Base-by-base conservation (phyloP, 2,329 filamentous ascomycete genomes). In the Fusarium xylarioides region DNA sequence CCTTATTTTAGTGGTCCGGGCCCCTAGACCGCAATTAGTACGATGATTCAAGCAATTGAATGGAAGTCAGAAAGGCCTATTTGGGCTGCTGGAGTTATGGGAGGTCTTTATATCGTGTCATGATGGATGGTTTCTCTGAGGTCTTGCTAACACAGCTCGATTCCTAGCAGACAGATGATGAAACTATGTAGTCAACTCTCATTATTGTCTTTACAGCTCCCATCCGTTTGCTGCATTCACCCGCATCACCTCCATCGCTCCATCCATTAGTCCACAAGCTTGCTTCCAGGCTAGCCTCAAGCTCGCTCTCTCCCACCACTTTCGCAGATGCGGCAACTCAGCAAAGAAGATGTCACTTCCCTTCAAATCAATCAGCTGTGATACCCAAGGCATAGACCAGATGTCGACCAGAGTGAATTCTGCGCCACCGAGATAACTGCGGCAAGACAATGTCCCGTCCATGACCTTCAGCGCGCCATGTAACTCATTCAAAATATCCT, bases 381-480 rank as follows among this genome's bases (percentile, higher is more conserved):
- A 34, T 0, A 50, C 16, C 47, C 30, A 50, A 0, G 47, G 47
- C 47, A 50, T 50, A 0, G 30, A 15, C 47, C 47, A 50, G 2
- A 50, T 34, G 0, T 50, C 47, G 0, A 11, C 46, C 1, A 23
- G 11, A 0, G 30, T 34, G 1, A 50, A 50, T 0, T 3, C 0
- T 23, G 9, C 11, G n/a, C 47, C 47, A 2, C 16, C 30, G 8
- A 50, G 47, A 23, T 50, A 34, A 15, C 9, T 10, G 2, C 21
- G 30, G n/a, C 21, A 4, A 3, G 47, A 50, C 30, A 34, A 14
- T 1, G 18, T 19, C 5, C 47, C 30, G 4, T 50, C 30, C 30
- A 50, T 19, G 11, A 4, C n/a, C 11, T 34, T 50, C 0, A 50
- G 8, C 0, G 47, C 30, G 8, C n/a, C 16, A 4, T 23, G 0